These are phyloP conservation scores for Leavenworthia alabamica DNA, from an alignment of 345 rosid species.

Conservation along the genomic window DNA sequence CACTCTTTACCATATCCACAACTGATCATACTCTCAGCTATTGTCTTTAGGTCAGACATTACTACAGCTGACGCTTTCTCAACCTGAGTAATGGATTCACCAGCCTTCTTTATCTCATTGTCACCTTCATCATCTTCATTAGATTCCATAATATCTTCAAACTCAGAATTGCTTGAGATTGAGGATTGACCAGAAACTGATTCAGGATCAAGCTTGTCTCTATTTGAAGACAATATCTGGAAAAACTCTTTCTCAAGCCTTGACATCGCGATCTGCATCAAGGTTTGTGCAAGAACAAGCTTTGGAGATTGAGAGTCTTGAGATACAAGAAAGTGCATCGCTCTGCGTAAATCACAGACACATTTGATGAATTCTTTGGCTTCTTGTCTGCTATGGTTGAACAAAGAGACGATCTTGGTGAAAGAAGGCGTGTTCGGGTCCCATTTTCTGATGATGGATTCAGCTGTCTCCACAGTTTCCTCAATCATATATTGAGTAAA, in stretches of 20 bases:
- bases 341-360: slow-evolving; percentile 39
- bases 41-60: slow-evolving; percentile 55
- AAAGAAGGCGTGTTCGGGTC: slow-evolving; percentile 34
- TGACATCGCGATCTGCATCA: slow-evolving; percentile 57
- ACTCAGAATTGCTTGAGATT: slow-evolving; percentile 26
- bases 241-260: slow-evolving; percentile 53
- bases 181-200: slow-evolving; percentile 48
- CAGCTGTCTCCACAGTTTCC: slow-evolving; percentile 41
- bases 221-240: slow-evolving; percentile 35
- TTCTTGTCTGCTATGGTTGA: slow-evolving; percentile 39
- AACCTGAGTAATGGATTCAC: slow-evolving; percentile 35
- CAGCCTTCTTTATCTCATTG: slow-evolving; percentile 20
- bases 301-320: slow-evolving; percentile 32
- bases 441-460: slow-evolving; percentile 60
- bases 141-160: slow-evolving; percentile 15
- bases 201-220: slow-evolving; percentile 44
- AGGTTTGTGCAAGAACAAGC: slow-evolving; percentile 49
- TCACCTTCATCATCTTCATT: slow-evolving; percentile 26
- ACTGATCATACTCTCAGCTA: slow-evolving; percentile 67
- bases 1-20: slow-evolving; percentile 77
- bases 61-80: slow-evolving; percentile 35
- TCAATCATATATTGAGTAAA: slow-evolving; percentile 43
- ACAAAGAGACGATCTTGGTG: slow-evolving; percentile 34
- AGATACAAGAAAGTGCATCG: slow-evolving; percentile 52
- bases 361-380: slow-evolving; percentile 42